Percentiles rank a stretch among this genome's conserved stretches.
phyloP scores from a whole-genome alignment of 2,329 filamentous ascomycete species.

The Cladosporium sp. region DNA sequence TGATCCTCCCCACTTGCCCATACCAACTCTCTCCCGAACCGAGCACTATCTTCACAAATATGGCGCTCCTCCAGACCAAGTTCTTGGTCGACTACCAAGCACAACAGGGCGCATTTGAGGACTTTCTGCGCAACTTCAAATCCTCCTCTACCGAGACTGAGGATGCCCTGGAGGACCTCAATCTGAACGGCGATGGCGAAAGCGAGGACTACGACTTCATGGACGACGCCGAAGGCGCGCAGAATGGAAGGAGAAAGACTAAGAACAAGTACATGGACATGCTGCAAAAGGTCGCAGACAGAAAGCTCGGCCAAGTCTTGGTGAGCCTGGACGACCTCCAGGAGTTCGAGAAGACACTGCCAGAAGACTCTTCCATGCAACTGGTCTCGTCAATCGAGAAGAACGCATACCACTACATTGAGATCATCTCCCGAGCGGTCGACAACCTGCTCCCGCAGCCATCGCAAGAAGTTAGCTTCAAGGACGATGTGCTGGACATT shows the following conservation, averaged over 20 bases:
- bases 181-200: conserved; percentile 78
- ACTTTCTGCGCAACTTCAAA: conserved; percentile 87
- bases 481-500: conserved; percentile 94
- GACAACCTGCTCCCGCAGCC: conserved; percentile 81
- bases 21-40: not conserved
- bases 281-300: conserved; percentile 81
- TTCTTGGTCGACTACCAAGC: conserved; percentile 79
- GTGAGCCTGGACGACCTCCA: conserved; percentile 88
- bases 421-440: conserved; percentile 81
- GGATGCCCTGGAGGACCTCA: conserved; percentile 76
- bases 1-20: too few species aligned
- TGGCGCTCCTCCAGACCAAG: conserved; percentile 81
- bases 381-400: conserved; percentile 79
- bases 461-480: conserved; percentile 79
- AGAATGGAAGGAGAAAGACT: conserved; percentile 37
- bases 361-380: conserved; percentile 52
- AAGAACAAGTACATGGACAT: conserved; percentile 82
- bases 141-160: conserved; percentile 66
- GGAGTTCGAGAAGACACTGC: conserved; percentile 70
- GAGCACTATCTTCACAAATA: conserved; percentile 33
- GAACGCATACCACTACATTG: conserved; percentile 94
- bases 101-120: conserved; percentile 81
- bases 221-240: conserved; percentile 60
- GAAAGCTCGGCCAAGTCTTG: conserved; percentile 68
- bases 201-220: conserved; percentile 92